These are phyloP conservation scores for Tricholoma bakamatsutake DNA, from an alignment of 768 basidiomycete species.

Conservation along the genomic window DNA sequence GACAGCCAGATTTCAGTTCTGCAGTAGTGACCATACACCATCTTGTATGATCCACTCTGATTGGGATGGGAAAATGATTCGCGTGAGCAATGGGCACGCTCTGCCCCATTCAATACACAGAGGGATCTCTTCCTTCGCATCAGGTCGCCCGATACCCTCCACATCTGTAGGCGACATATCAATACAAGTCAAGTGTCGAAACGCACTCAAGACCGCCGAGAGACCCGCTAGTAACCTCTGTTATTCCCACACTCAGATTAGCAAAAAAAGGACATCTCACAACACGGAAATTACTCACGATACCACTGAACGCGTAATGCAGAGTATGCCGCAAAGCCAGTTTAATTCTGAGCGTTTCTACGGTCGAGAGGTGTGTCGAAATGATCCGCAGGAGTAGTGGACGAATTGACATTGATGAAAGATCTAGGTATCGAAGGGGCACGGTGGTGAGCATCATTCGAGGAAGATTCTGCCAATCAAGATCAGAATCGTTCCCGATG, in stretches of 20 bases:
- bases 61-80: slow-evolving; percentile 51
- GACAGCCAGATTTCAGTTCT: slow-evolving; percentile 2
- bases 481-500: slow-evolving; percentile 48
- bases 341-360: slow-evolving; percentile 48
- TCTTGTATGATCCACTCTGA: slow-evolving; percentile 42
- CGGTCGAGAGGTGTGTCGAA: slow-evolving; percentile 41
- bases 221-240: slow-evolving; percentile 56
- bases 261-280: background rate
- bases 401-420: slow-evolving; percentile 54
- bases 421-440: slow-evolving; percentile 50
- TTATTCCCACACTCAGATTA: slow-evolving; percentile 11
- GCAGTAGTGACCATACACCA: slow-evolving; percentile 26
- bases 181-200: slow-evolving; percentile 42
- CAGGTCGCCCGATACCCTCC: slow-evolving; percentile 36
- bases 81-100: slow-evolving; percentile 47
- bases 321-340: slow-evolving; percentile 62
- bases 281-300: slow-evolving; percentile 40
- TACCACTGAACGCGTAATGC: slow-evolving; percentile 57
- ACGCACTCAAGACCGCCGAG: slow-evolving; percentile 49
- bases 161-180: slow-evolving; percentile 58
- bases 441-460: slow-evolving; percentile 41
- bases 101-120: slow-evolving; percentile 51
- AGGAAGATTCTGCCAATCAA: slow-evolving; percentile 46
- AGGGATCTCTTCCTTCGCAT: slow-evolving; percentile 41
- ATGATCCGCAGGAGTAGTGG: slow-evolving; percentile 51